Percentiles rank a stretch among this genome's conserved stretches.
Conservation (phyloP, 345 rosid genomes). For the Ceriops decandra region DNA sequence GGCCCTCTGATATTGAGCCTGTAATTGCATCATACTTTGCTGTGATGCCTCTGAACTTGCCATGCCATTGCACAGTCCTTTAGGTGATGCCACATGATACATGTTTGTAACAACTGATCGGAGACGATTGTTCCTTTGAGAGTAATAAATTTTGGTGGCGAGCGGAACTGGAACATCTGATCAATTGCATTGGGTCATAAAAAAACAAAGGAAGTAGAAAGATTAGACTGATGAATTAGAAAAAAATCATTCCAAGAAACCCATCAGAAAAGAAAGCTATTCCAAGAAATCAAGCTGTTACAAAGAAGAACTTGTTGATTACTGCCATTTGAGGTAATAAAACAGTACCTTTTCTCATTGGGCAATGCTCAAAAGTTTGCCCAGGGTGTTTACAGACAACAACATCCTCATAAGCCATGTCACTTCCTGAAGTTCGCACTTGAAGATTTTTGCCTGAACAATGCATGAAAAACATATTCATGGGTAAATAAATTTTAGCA, state of each 20-base stretch:
- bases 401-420: conserved; percentile 18
- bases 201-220: conserved; percentile 8
- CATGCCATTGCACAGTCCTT: conserved; percentile 18
- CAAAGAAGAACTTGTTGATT: not conserved
- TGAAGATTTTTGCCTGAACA: conserved; percentile 31
- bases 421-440: conserved; percentile 17
- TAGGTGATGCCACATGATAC: conserved; percentile 24
- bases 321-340: not conserved
- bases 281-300: conserved; percentile 5
- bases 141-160: conserved; percentile 51
- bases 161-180: conserved; percentile 48
- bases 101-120: conserved; percentile 33
- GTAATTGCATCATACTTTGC: conserved; percentile 16
- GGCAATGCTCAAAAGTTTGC: conserved; percentile 16
- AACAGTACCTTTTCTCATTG: conserved; percentile 24
- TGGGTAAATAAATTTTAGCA: not conserved
- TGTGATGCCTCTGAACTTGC: conserved; percentile 22
- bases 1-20: conserved; percentile 23
- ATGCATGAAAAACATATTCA: conserved; percentile 5
- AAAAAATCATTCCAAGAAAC: conserved; percentile 1
- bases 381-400: conserved; percentile 14
- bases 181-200: conserved; percentile 7
- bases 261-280: too few species aligned
- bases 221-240: conserved; percentile 8
- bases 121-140: conserved; percentile 44